These are phyloP conservation scores for Friedmanniomyces endolithicus DNA, from an alignment of 495 filamentous ascomycete species.

Conservation along the genomic window DNA sequence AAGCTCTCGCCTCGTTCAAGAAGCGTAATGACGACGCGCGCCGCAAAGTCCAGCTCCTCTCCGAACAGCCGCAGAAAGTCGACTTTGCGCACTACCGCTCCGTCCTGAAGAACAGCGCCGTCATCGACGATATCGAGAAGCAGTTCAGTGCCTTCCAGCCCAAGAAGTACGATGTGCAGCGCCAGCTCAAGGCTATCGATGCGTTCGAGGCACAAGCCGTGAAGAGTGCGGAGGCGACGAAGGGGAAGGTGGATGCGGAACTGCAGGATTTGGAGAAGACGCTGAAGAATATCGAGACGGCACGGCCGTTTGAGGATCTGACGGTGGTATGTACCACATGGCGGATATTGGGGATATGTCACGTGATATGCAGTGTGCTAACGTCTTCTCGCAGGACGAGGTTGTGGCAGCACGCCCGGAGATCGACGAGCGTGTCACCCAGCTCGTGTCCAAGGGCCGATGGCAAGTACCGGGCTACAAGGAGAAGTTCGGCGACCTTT, in stretches of 20 bases:
- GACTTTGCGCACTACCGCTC: slow-evolving; percentile 90
- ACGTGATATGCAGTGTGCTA: slow-evolving; percentile 13
- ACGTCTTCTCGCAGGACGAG: slow-evolving; percentile 61
- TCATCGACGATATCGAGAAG: slow-evolving; percentile 94
- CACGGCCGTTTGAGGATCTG: slow-evolving; percentile 90
- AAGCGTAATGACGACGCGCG: slow-evolving; percentile 98
- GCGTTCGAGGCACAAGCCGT: slow-evolving; percentile 94
- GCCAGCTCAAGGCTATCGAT: slow-evolving; percentile 95
- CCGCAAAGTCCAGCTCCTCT: slow-evolving; percentile 71
- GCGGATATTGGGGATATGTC: not conserved
- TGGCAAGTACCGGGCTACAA: slow-evolving; percentile 98
- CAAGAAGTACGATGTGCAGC: slow-evolving; percentile 70
- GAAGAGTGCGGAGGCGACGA: slow-evolving; percentile 92
- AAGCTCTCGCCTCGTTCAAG: slow-evolving; percentile 90
- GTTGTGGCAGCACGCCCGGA: slow-evolving; percentile 83
- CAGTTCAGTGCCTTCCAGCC: slow-evolving; percentile 84
- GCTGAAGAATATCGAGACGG: slow-evolving; percentile 90
- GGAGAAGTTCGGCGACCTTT: slow-evolving; percentile 98
- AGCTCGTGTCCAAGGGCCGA: slow-evolving; percentile 90
- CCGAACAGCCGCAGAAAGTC: slow-evolving; percentile 65
- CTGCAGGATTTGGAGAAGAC: slow-evolving; percentile 84
- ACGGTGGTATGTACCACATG: slow-evolving; percentile 68
- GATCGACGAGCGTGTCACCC: slow-evolving; percentile 84
- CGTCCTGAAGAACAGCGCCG: slow-evolving; percentile 81
- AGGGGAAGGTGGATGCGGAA: slow-evolving; percentile 86